Evolutionary conservation across 164 flowering plant genomes (phyloP).

Genomic region (Buxus sempervirens): DNA sequence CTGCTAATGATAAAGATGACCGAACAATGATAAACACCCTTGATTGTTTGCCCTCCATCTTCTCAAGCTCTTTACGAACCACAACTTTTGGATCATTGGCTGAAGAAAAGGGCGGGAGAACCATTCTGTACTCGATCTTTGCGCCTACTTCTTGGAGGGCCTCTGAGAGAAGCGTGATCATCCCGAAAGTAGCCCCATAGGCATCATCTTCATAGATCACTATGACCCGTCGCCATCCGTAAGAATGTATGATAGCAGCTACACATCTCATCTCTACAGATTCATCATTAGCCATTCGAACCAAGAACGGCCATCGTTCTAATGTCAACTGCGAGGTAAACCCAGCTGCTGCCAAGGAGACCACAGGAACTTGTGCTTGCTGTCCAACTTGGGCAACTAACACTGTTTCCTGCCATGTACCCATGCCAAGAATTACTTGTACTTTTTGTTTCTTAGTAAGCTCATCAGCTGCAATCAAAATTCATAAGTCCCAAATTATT

Average conservation of each 20-base stretch:
- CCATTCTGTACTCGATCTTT: constrained; percentile 8
- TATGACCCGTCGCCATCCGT: constrained; percentile 19
- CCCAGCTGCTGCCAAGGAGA: constrained; percentile 6
- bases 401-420: constrained; percentile 10
- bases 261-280: not conserved
- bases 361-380: not conserved
- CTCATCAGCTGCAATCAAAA: constrained; percentile 15
- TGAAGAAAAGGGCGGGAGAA: constrained; percentile 17
- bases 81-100: not conserved
- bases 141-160: constrained; percentile 19
- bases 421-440: constrained; percentile 6
- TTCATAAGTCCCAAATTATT: not conserved
- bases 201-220: constrained; percentile 24
- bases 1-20: not conserved
- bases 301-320: not conserved
- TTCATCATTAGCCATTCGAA: not conserved
- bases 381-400: constrained; percentile 3
- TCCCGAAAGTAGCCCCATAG: not conserved
- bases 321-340: not conserved
- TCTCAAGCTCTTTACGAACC: not conserved
- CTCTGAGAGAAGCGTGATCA: constrained; percentile 6
- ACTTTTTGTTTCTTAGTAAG: constrained; percentile 11
- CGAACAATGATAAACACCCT: not conserved
- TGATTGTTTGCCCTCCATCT: not conserved
- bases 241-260: not conserved